phyloP scores from a whole-genome alignment of 306 rosid genomes.

The Herpetospermum pedunculosum region DNA sequence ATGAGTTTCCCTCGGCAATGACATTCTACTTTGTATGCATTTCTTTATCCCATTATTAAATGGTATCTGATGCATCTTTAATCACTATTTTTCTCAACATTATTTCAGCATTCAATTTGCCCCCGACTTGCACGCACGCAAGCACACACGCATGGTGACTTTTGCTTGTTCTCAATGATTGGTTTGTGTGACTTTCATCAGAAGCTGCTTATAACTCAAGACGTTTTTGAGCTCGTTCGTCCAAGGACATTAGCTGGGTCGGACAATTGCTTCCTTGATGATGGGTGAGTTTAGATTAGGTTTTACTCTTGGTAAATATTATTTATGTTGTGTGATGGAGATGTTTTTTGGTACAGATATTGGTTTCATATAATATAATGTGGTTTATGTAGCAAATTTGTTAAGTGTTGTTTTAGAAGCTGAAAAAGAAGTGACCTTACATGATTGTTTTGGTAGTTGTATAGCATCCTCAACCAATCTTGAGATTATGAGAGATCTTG shows the following conservation, averaged over 20 bases:
- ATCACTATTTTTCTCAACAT: not conserved
- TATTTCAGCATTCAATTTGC: not conserved
- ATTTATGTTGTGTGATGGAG: not conserved
- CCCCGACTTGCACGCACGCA: too few species aligned
- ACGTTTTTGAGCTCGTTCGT: not conserved
- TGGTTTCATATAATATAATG: not conserved
- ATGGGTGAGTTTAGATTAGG: not conserved
- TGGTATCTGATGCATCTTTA: not conserved
- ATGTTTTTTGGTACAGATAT: not conserved
- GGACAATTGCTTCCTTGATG: not conserved
- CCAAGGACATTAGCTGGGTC: not conserved
- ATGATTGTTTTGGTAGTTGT: not conserved
- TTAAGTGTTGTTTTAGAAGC: not conserved
- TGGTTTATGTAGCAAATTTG: not conserved
- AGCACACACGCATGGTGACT: too few species aligned
- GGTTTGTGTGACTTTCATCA: not conserved
- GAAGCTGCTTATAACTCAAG: not conserved
- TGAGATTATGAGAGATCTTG: too few species aligned
- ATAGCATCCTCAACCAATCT: too few species aligned
- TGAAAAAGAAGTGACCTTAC: not conserved
- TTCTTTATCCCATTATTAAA: not conserved
- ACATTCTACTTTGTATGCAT: not conserved
- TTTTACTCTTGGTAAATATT: not conserved
- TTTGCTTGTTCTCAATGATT: not conserved
- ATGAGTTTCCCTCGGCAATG: slow-evolving; percentile 27